phyloP scores from a whole-genome alignment of 2,329 filamentous ascomycete genomes.

The Botrytis fabae region DNA sequence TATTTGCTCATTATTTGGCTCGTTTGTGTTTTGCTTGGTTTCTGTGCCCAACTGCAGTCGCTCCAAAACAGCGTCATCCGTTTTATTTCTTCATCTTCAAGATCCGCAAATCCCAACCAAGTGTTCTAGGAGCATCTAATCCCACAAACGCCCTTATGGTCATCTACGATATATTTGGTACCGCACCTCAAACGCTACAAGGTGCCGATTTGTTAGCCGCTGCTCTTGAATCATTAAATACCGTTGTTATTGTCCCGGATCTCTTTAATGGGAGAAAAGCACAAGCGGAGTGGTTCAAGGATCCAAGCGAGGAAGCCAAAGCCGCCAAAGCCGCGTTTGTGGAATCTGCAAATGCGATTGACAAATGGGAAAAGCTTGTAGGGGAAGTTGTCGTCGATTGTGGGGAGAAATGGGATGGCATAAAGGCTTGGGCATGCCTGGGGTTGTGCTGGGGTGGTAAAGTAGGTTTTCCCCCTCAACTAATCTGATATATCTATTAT shows the following conservation, averaged over 20 bases:
- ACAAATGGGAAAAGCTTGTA: conserved; percentile 38
- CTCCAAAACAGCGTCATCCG: neutral
- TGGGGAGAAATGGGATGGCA: conserved; percentile 50
- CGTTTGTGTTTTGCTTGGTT: neutral
- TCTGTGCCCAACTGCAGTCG: neutral
- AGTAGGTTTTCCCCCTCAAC: conserved; percentile 23
- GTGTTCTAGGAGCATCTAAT: conserved; percentile 48
- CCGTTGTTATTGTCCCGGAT: conserved; percentile 79
- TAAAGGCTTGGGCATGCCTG: conserved; percentile 47
- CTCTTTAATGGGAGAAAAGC: conserved; percentile 68
- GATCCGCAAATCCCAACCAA: conserved; percentile 21
- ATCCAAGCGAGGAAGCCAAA: conserved; percentile 52
- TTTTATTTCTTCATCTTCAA: neutral
- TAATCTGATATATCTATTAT: neutral
- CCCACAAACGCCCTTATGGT: conserved; percentile 58
- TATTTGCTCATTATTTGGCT: neutral
- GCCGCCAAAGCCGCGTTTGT: conserved; percentile 22
- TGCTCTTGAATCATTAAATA: conserved; percentile 49
- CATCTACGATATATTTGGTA: conserved; percentile 65
- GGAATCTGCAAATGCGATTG: neutral
- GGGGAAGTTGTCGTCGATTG: conserved; percentile 26
- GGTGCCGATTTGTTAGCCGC: conserved; percentile 65
- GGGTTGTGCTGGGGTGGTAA: conserved; percentile 40
- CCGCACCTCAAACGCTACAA: conserved; percentile 68
- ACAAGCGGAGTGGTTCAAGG: conserved; percentile 50